Evolutionary conservation across 768 basidiomycete genomes (phyloP), one percentile per base, ranked within the genome.

Genomic region (Suillus subluteus): DNA sequence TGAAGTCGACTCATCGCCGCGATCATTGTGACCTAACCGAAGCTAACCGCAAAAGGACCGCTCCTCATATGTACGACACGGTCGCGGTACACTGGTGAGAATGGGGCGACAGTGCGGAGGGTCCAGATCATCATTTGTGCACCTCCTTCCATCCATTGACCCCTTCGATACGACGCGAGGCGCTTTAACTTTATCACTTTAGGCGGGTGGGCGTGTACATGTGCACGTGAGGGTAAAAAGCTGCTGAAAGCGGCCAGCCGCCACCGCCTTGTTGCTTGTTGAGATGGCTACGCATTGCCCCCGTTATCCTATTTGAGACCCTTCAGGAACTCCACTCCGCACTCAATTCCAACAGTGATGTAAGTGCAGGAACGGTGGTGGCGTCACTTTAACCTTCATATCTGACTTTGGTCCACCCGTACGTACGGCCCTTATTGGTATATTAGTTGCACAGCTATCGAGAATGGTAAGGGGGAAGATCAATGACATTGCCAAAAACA

Each of bases 231-330:
- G 41, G 26, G 3, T 11, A 32, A 13, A 26, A 40, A 16, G 38
- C 21, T n/a, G 18, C 38, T 62, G 44, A 41, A 59, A 9, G 58
- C 69, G 62, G 72, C 63, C 64, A 9, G 58, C 69, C 61, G 72
- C 63, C 64, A 71, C 65, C 66, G 56, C 56, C 35, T 35, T 32
- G 32, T 32, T 32, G 32, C 16, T 58, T 43, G 75, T 76, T 62
- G 67, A 69, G 75, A 76, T 76, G 75, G 65, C 74, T 75, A 72
- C 75, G 75, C 77, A 59, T 83, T 81, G 66, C 76, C 80, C 15
- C 5, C 78, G 74, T 30, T 78, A 78, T 66, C 73, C 73, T 75
- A 48, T 76, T 78, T 13, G 78, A 62, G 54, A 35, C 26, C 52
- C 62, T 63, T 43, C 62, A 66, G 41, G 65, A 62, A 52, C 58